phyloP scores from a whole-genome alignment of 129 eudicot species.

The Artemisia tridentata region DNA sequence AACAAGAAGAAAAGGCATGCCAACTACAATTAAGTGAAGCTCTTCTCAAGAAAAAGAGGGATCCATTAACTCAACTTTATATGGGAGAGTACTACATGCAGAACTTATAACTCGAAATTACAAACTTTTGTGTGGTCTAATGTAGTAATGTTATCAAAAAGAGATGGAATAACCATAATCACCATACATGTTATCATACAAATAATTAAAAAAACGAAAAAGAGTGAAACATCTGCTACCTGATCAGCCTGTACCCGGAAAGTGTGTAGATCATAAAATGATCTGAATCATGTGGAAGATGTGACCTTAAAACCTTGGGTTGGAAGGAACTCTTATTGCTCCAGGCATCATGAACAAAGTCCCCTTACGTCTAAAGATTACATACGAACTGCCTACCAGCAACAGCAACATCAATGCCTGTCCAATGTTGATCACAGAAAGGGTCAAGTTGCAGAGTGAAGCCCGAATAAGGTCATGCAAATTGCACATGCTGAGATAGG shows the following conservation, averaged over 20 bases:
- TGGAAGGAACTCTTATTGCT: constrained; percentile 62
- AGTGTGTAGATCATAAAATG: not conserved
- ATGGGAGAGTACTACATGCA: not conserved
- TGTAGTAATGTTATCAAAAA: not conserved
- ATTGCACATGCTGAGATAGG: not conserved
- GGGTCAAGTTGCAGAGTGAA: not conserved
- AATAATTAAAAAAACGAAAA: not conserved
- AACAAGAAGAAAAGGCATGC: not conserved
- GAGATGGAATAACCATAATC: not conserved
- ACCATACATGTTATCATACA: constrained; percentile 21
- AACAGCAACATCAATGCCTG: constrained; percentile 68
- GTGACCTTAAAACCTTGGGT: constrained; percentile 57
- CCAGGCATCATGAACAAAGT: constrained; percentile 41
- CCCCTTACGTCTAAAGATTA: constrained; percentile 57
- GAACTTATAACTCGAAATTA: constrained; percentile 7
- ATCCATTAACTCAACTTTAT: not conserved
- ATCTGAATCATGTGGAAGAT: not conserved
- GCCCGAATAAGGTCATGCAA: not conserved
- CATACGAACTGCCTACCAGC: constrained; percentile 56
- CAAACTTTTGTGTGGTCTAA: constrained; percentile 18
- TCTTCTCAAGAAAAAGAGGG: not conserved
- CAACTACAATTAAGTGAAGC: not conserved
- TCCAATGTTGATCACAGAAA: constrained; percentile 5
- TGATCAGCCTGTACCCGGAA: constrained; percentile 15
- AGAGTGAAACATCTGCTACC: not conserved